These are phyloP conservation scores for Eucalyptus cloeziana DNA, from an alignment of 345 rosid genomes.

Conservation along the genomic window DNA sequence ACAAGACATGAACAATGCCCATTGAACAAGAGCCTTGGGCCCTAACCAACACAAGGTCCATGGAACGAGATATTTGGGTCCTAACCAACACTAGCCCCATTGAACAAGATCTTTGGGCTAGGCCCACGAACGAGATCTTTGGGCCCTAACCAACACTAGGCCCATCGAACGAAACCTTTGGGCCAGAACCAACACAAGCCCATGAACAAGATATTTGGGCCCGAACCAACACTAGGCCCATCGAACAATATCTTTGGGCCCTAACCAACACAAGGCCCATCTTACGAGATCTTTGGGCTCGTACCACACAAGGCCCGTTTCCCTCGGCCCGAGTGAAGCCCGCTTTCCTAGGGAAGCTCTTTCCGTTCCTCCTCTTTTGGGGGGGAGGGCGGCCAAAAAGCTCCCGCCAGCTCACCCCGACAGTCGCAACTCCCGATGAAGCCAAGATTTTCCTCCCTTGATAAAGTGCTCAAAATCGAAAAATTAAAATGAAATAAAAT, in stretches of 20 bases:
- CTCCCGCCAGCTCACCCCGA: not conserved
- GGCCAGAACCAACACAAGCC: not conserved
- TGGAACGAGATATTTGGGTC: too few species aligned
- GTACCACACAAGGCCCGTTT: not conserved
- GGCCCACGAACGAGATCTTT: not conserved
- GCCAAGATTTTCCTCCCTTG: not conserved
- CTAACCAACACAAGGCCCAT: not conserved
- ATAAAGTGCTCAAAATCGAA: not conserved
- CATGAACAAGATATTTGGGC: too few species aligned
- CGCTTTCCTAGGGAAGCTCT: not conserved
- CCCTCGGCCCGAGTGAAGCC: not conserved
- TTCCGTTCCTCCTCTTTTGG: not conserved
- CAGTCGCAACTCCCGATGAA: not conserved
- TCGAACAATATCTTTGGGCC: not conserved
- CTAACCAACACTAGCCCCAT: too few species aligned
- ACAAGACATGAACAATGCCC: not conserved
- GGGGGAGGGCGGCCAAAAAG: not conserved
- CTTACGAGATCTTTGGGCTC: not conserved
- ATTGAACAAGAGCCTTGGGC: not conserved
- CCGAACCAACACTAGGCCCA: too few species aligned
- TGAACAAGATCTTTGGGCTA: not conserved
- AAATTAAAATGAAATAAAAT: too few species aligned
- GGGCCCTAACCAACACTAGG: not conserved
- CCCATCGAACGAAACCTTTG: not conserved
- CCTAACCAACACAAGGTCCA: not conserved